Evolutionary conservation across 768 basidiomycete genomes (phyloP).

Genomic region (Sporobolomyces phaffii): DNA sequence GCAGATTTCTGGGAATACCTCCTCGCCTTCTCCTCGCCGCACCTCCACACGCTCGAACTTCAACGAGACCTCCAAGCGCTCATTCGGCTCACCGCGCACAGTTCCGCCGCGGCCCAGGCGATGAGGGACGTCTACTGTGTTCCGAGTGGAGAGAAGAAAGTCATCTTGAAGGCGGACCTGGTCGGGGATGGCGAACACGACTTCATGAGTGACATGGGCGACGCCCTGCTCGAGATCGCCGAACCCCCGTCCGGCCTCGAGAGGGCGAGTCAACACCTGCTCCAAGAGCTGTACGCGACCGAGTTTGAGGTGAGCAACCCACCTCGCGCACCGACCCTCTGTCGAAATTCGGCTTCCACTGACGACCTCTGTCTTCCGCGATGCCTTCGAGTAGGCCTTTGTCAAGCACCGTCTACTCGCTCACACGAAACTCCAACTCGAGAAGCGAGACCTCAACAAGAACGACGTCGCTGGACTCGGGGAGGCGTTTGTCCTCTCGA

Average conservation of each 20-base stretch:
- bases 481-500: constrained; percentile 26
- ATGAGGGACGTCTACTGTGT: constrained; percentile 15
- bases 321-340: no score
- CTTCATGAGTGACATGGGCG: constrained; percentile 14
- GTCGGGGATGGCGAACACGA: background rate
- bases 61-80: constrained; percentile 5
- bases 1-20: constrained; percentile 14
- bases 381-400: background rate
- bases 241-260: constrained; percentile 7
- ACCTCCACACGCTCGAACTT: constrained; percentile 4
- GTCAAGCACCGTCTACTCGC: constrained; percentile 22
- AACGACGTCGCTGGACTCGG: constrained; percentile 18
- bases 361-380: background rate
- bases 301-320: constrained; percentile 24
- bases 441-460: constrained; percentile 4
- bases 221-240: constrained; percentile 4
- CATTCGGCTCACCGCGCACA: background rate
- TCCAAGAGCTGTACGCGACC: constrained; percentile 6
- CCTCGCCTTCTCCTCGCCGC: constrained; percentile 2
- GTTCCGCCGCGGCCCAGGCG: background rate
- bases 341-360: background rate
- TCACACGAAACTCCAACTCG: constrained; percentile 21
- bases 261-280: background rate
- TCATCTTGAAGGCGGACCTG: background rate
- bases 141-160: constrained; percentile 2